Conservation (phyloP, 306 rosid species). For the Rosa multiflora region DNA sequence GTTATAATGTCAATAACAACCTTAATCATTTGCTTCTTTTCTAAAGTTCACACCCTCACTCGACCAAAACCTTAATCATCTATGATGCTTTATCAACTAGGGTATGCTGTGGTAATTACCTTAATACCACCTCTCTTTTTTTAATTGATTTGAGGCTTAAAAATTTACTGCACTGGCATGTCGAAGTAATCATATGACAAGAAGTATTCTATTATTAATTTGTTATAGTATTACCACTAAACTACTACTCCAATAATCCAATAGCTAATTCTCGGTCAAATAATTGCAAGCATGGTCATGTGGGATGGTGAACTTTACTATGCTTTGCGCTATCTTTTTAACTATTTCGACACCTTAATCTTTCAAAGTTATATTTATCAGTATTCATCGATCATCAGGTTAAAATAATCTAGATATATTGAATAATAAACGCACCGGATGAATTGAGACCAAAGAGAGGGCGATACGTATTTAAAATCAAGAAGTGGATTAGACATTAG, state of each 20-base stretch:
- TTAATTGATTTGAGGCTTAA: too few species aligned
- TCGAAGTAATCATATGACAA: background rate
- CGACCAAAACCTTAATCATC: background rate
- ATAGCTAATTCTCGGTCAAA: background rate
- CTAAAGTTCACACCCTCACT: conserved; percentile 20
- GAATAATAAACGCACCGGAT: background rate
- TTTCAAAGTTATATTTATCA: too few species aligned
- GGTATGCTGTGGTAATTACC: background rate
- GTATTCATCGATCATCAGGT: too few species aligned
- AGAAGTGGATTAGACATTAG: background rate
- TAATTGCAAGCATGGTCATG: too few species aligned
- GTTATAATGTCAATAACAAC: conserved; percentile 20
- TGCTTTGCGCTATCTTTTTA: too few species aligned
- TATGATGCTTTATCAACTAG: too few species aligned
- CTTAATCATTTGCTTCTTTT: conserved; percentile 39
- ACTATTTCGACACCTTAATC: too few species aligned
- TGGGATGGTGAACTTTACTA: too few species aligned
- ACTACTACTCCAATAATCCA: too few species aligned
- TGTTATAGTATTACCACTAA: too few species aligned
- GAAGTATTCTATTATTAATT: background rate
- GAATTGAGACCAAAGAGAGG: background rate
- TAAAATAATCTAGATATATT: too few species aligned
- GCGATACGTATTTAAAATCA: background rate
- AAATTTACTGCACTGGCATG: background rate
- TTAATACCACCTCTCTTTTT: background rate